Evolutionary conservation across 108 stramenopile genomes (phyloP), one percentile per base, ranked within the genome.

Genomic region (Aurantiochytrium sp.): DNA sequence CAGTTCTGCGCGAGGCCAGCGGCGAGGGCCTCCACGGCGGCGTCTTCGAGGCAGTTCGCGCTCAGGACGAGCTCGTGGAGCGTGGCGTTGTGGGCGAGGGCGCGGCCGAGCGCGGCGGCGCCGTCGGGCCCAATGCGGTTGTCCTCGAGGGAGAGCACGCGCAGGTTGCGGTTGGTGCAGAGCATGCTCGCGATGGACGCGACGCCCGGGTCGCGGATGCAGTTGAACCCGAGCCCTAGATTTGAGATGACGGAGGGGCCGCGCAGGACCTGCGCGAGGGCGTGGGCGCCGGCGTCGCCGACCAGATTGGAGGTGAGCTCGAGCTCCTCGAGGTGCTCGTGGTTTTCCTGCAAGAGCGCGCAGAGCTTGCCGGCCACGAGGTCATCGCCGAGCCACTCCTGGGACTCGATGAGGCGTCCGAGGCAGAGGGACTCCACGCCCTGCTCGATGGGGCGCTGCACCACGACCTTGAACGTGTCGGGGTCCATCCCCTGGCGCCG

Each of bases 71-170:
- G 68, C 37, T 87, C 37, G 3, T 55, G 3, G 24, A 91, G 12
- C 19, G 90, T 89, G 19, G 68, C 55, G 34, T 91, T 91, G 4
- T 59, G 55, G 53, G 88, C 90, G 17, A 91, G 87, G 21, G 86
- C 87, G 1, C 68, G 68, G 32, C 87, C 59, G 34, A 91, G 89
- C 50, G 90, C 90, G 50, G 89, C 89, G 19, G 85, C 69, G 52
- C 91, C 91, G 22, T 91, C 88, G 22, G 50, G n/a, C 4, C 87
- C 88, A 36, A 91, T 91, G n/a, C 45, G 90, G 68, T 91, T 91
- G 68, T 89, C 87, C 22, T 55, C 73, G 55, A 91, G 65, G 19
- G 55, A 37, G 39, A 91, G 69, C n/a, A 68, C 42, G 42, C 53
- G 89, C 39, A 90, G 85, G 22, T 87, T 73, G 41, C 39, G 69